A percentile compares a stretch with the other conserved stretches of the same genome.
Conservation (phyloP, 2,329 filamentous ascomycete species). For the Colletotrichum sp. region DNA sequence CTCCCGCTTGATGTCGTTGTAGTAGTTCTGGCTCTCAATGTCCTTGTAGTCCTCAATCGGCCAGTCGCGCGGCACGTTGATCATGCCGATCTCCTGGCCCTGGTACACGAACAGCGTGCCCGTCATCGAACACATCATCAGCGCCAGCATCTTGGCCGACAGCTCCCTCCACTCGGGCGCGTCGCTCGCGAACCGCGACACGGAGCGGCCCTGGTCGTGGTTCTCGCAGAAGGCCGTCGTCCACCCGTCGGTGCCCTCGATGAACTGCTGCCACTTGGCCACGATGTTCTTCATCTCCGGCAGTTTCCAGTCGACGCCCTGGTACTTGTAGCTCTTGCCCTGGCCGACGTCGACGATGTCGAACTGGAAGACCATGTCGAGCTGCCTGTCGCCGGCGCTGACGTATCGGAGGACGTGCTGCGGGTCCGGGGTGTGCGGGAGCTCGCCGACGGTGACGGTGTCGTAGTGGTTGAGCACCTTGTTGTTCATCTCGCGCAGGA, state of each 20-base stretch:
- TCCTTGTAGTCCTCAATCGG: slow-evolving; percentile 51
- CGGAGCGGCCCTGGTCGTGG: slow-evolving; percentile 62
- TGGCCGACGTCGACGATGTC: slow-evolving; percentile 67
- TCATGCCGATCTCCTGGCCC: slow-evolving; percentile 63
- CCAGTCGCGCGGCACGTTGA: slow-evolving; percentile 56
- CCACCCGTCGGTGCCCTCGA: slow-evolving; percentile 59
- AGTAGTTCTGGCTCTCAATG: slow-evolving; percentile 55
- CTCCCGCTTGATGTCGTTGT: slow-evolving; percentile 46
- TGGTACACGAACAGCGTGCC: slow-evolving; percentile 63
- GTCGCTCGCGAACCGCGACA: slow-evolving; percentile 58
- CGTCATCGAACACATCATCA: slow-evolving; percentile 49
- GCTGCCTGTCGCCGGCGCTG: slow-evolving; percentile 59
- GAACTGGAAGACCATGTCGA: slow-evolving; percentile 75
- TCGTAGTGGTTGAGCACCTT: slow-evolving; percentile 64
- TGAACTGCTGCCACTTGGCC: slow-evolving; percentile 54
- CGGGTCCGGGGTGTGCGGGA: slow-evolving; percentile 66
- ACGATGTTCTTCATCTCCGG: slow-evolving; percentile 53
- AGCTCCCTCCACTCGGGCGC: slow-evolving; percentile 42
- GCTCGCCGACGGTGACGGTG: slow-evolving; percentile 74
- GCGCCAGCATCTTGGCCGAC: slow-evolving; percentile 58
- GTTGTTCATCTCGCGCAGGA: slow-evolving; percentile 66
- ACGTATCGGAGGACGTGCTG: slow-evolving; percentile 65
- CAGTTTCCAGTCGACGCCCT: slow-evolving; percentile 49
- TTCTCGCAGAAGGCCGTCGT: slow-evolving; percentile 66
- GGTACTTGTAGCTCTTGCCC: slow-evolving; percentile 55